A percentile compares a stretch with the other conserved stretches of the same genome.
These are phyloP conservation scores for Taxawa tesnikishii DNA, from an alignment of 2,329 filamentous ascomycete species.

Conservation along the genomic window DNA sequence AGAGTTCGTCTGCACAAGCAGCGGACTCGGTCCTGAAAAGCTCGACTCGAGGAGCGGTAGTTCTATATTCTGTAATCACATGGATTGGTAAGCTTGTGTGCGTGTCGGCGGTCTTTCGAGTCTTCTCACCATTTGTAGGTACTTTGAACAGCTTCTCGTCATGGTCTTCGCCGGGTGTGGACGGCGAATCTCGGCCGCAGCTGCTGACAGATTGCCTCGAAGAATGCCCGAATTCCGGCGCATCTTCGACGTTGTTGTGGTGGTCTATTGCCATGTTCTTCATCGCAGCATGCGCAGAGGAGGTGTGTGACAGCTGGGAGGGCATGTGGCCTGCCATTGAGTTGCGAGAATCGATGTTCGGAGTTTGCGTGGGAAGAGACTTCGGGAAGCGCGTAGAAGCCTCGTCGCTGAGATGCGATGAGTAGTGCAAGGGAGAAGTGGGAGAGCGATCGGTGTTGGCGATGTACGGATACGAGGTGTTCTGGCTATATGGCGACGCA, in stretches of 20 bases:
- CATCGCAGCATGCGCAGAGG: conserved; percentile 47
- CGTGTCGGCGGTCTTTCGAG: conserved; percentile 14
- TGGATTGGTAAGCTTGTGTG: conserved; percentile 22
- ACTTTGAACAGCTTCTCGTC: conserved; percentile 42
- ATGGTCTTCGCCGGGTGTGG: conserved; percentile 43
- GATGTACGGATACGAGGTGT: conserved; percentile 26
- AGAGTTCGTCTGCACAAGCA: conserved; percentile 72
- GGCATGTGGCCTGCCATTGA: conserved; percentile 15
- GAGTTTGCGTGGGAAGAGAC: conserved; percentile 20
- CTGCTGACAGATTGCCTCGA: conserved; percentile 48
- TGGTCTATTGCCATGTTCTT: conserved; percentile 45
- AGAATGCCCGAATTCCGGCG: conserved; percentile 39
- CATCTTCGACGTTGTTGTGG: conserved; percentile 34
- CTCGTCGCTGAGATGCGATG: conserved; percentile 21
- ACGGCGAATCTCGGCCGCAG: conserved; percentile 47
- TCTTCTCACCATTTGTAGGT: conserved; percentile 42
- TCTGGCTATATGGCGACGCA: conserved; percentile 28
- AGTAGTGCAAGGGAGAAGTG: conserved; percentile 22
- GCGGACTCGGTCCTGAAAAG: conserved; percentile 65
- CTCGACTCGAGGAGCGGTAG: conserved; percentile 50
- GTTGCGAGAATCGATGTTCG: conserved; percentile 6
- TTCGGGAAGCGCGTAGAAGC: conserved; percentile 12
- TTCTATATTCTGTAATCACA: conserved; percentile 5
- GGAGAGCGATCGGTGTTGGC: conserved; percentile 32
- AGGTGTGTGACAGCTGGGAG: conserved; percentile 18